Conservation (phyloP, 1,284 basidiomycete genomes). For the Waitea zeae region DNA sequence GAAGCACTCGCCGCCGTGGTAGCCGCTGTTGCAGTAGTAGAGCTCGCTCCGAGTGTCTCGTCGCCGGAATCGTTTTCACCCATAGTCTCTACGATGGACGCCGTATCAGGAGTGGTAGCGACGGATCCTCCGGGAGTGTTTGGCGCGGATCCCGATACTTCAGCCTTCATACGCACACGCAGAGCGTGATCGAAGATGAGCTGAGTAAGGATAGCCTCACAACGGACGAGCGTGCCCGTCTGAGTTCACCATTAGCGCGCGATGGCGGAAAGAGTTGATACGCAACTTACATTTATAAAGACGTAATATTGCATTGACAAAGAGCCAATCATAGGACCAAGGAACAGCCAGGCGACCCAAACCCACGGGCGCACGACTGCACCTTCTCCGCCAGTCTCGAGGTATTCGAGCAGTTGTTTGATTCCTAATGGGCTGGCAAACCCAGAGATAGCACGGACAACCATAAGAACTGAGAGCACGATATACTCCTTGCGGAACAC, state of each 20-base stretch:
- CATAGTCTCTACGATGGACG: conserved; percentile 9
- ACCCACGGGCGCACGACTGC: conserved; percentile 29
- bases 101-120: conserved; percentile 11
- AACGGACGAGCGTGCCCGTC: conserved; percentile 19
- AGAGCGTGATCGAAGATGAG: conserved; percentile 40
- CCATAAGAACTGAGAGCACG: conserved; percentile 10
- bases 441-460: conserved; percentile 9
- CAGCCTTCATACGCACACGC: conserved; percentile 27
- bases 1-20: background rate
- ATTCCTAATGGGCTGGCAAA: conserved; percentile 26
- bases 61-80: background rate
- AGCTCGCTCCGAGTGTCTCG: background rate
- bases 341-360: conserved; percentile 45
- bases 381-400: conserved; percentile 22
- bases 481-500: conserved; percentile 11
- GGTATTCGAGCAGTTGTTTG: conserved; percentile 25
- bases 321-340: conserved; percentile 30
- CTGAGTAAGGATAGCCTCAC: conserved; percentile 34
- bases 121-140: too few species aligned
- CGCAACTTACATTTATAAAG: conserved; percentile 20
- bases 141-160: conserved; percentile 10
- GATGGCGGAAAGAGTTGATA: background rate
- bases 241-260: conserved; percentile 7
- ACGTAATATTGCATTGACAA: conserved; percentile 29
- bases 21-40: background rate